Conservation (phyloP, 805 yeast genomes). For the Saccharomycopsis malanga region DNA sequence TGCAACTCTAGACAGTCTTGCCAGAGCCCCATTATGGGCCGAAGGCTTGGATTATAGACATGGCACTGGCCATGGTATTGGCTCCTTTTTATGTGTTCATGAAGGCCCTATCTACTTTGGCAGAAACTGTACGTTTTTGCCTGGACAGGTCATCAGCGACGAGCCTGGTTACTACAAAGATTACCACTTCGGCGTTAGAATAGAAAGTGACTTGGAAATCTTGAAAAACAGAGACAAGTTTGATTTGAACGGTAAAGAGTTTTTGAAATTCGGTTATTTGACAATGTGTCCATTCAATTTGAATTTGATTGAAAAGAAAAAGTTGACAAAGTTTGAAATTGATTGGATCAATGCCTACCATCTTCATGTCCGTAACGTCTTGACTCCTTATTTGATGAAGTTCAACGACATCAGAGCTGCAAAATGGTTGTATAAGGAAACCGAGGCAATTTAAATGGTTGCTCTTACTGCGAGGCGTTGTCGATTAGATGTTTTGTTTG, state of each 20-base stretch:
- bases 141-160: constrained; percentile 51
- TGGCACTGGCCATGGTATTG: constrained; percentile 62
- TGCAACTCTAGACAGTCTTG: constrained; percentile 46
- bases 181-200: constrained; percentile 53
- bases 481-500: not conserved
- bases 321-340: constrained; percentile 41
- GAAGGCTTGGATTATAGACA: constrained; percentile 53
- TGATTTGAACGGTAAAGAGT: constrained; percentile 32
- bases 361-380: constrained; percentile 38
- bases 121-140: constrained; percentile 36
- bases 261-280: constrained; percentile 47
- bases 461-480: not conserved
- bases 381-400: constrained; percentile 32
- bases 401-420: constrained; percentile 47
- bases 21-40: constrained; percentile 53
- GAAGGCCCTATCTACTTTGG: constrained; percentile 54
- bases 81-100: constrained; percentile 54
- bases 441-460: constrained; percentile 30
- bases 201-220: constrained; percentile 36
- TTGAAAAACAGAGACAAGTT: constrained; percentile 37
- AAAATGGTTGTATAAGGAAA: constrained; percentile 69
- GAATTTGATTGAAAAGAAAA: constrained; percentile 39
- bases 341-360: constrained; percentile 47
- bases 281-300: constrained; percentile 53
- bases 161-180: constrained; percentile 61